Evolutionary conservation across 2,329 filamentous ascomycete genomes (phyloP).

Genomic region (Stagonosporopsis tanaceti): DNA sequence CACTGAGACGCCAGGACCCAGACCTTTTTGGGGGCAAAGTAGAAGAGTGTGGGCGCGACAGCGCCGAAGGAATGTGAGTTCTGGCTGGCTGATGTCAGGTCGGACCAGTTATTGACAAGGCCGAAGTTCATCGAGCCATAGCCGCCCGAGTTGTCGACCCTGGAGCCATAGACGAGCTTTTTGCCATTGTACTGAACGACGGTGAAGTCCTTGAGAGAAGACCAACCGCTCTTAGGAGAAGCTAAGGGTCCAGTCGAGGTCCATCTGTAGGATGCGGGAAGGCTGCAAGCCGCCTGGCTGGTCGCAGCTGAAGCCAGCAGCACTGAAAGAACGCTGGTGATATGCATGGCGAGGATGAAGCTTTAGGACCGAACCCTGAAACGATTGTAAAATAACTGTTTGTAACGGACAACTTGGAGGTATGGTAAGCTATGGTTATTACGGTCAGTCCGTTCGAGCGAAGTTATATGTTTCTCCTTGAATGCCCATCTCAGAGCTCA

Average conservation of each 20-base stretch:
- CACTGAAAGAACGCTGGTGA: slow-evolving; percentile 4
- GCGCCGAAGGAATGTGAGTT: slow-evolving; percentile 57
- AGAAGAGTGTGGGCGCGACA: slow-evolving; percentile 70
- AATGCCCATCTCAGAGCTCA: slow-evolving; percentile 7
- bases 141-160: slow-evolving; percentile 51
- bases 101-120: slow-evolving; percentile 61
- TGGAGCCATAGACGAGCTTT: slow-evolving; percentile 68
- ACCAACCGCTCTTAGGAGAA: slow-evolving; percentile 62
- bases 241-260: slow-evolving; percentile 61
- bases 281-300: slow-evolving; percentile 52
- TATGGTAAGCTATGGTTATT: background rate
- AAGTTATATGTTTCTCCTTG: slow-evolving; percentile 2
- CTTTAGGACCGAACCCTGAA: background rate
- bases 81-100: slow-evolving; percentile 62
- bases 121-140: slow-evolving; percentile 69
- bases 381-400: background rate
- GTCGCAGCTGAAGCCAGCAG: slow-evolving; percentile 12
- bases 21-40: slow-evolving; percentile 66
- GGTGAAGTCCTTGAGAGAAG: slow-evolving; percentile 70
- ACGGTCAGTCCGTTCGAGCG: background rate
- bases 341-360: slow-evolving; percentile 1
- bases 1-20: slow-evolving; percentile 75
- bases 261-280: slow-evolving; percentile 66
- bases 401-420: background rate
- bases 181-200: slow-evolving; percentile 63